A percentile compares a stretch with the other conserved stretches of the same genome.
These are phyloP conservation scores for Diutina rugosa DNA, from an alignment of 1,139 yeast species.

Conservation along the genomic window DNA sequence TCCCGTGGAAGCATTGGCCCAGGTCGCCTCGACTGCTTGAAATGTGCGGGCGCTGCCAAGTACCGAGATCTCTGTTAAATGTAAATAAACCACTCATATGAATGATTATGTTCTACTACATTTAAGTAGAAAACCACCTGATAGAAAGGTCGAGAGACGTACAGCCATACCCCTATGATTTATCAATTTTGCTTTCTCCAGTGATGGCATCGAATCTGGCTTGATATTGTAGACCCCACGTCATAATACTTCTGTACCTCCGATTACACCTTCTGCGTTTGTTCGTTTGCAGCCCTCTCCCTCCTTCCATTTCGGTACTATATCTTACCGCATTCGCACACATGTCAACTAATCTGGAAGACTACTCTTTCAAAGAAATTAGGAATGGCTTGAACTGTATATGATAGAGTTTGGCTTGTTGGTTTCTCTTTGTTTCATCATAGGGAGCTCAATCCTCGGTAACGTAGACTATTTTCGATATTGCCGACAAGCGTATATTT, in stretches of 20 bases:
- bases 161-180: too few relatives aligned
- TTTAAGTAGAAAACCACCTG: too few relatives aligned
- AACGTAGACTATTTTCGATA: too few relatives aligned
- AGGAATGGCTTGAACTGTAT: too few relatives aligned
- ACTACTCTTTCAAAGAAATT: slow-evolving; percentile 4
- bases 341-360: background rate
- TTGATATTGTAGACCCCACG: background rate
- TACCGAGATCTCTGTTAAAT: background rate
- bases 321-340: background rate
- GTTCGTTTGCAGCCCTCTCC: background rate
- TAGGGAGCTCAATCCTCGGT: too few relatives aligned
- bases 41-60: background rate
- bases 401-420: too few relatives aligned
- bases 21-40: background rate
- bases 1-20: background rate
- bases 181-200: background rate
- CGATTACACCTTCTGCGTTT: background rate
- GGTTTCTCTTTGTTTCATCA: too few relatives aligned
- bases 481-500: too few relatives aligned
- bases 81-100: background rate
- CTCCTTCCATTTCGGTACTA: background rate
- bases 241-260: background rate
- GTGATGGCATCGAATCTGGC: background rate
- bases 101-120: too few relatives aligned
- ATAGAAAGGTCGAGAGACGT: too few relatives aligned